Conservation (phyloP, 441 rosid species). For the Caryocar brasiliense region DNA sequence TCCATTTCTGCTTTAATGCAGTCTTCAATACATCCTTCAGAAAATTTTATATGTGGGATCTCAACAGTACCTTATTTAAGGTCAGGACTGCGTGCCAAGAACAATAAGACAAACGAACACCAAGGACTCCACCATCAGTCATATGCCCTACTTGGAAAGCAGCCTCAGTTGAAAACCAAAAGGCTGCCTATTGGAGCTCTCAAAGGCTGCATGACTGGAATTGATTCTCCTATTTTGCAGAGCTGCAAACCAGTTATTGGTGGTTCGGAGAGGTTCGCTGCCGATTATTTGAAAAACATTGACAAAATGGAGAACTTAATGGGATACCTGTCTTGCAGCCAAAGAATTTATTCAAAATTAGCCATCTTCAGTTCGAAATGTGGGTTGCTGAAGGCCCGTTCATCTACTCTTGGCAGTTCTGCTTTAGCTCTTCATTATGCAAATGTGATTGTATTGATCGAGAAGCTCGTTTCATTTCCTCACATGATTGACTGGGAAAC, state of each 20-base stretch:
- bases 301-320: conserved; percentile 13
- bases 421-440: conserved; percentile 56
- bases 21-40: conserved; percentile 29
- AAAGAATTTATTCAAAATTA: conserved; percentile 26
- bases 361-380: conserved; percentile 22
- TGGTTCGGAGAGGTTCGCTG: conserved; percentile 28
- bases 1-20: conserved; percentile 31
- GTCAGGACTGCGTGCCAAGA: conserved; percentile 13
- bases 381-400: conserved; percentile 28
- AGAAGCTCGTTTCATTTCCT: conserved; percentile 42
- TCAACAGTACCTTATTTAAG: conserved; percentile 24
- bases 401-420: conserved; percentile 45
- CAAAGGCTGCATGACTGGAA: conserved; percentile 32
- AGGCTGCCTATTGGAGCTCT: conserved; percentile 30
- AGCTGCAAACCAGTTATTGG: conserved; percentile 22
- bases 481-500: conserved; percentile 34
- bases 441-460: conserved; percentile 40
- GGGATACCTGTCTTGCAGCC: conserved; percentile 14
- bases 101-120: conserved; percentile 14
- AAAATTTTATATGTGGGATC: conserved; percentile 19
- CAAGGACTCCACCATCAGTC: conserved; percentile 13
- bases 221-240: conserved; percentile 24
- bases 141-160: conserved; percentile 12
- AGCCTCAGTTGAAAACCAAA: conserved; percentile 21
- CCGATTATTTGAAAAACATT: conserved; percentile 11